Evolutionary conservation across 768 basidiomycete genomes (phyloP).

Genomic region (Saitozyma sp.): DNA sequence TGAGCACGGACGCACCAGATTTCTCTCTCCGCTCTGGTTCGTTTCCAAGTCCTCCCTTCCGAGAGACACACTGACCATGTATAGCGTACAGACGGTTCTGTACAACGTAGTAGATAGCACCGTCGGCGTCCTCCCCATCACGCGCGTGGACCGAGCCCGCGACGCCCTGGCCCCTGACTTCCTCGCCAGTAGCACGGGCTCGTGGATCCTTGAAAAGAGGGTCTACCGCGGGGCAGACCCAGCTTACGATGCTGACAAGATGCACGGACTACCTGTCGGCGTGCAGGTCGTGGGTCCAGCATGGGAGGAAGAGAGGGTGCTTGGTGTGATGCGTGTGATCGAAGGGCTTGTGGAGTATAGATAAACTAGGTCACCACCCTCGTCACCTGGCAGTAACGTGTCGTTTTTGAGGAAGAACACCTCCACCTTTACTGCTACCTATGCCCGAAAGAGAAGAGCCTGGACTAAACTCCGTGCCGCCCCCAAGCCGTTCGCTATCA

Average conservation of each 20-base stretch:
- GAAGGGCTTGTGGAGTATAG: conserved; percentile 22
- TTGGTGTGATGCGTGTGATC: conserved; percentile 75
- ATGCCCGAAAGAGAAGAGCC: too few relatives aligned
- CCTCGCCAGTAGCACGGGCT: conserved; percentile 58
- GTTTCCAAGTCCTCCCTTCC: conserved; percentile 54
- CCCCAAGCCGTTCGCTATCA: too few relatives aligned
- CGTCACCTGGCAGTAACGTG: too few relatives aligned
- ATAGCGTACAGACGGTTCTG: conserved; percentile 62
- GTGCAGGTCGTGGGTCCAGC: conserved; percentile 72
- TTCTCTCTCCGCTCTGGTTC: conserved; percentile 55
- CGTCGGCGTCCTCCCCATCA: conserved; percentile 74
- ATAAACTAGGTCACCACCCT: too few relatives aligned
- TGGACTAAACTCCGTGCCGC: too few relatives aligned
- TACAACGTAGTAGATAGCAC: conserved; percentile 78
- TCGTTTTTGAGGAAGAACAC: too few relatives aligned
- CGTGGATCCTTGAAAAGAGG: conserved; percentile 62
- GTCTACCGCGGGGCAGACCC: conserved; percentile 60
- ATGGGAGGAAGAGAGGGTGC: conserved; percentile 48
- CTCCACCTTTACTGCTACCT: too few relatives aligned
- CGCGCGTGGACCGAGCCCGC: conserved; percentile 65
- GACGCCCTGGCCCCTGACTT: conserved; percentile 69
- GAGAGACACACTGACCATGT: conserved; percentile 4
- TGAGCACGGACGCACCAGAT: conserved; percentile 64
- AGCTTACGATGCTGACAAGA: conserved; percentile 66
- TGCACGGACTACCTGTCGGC: conserved; percentile 76